phyloP scores from a whole-genome alignment of 495 filamentous ascomycete species.

The Annulohypoxylon moriforme region DNA sequence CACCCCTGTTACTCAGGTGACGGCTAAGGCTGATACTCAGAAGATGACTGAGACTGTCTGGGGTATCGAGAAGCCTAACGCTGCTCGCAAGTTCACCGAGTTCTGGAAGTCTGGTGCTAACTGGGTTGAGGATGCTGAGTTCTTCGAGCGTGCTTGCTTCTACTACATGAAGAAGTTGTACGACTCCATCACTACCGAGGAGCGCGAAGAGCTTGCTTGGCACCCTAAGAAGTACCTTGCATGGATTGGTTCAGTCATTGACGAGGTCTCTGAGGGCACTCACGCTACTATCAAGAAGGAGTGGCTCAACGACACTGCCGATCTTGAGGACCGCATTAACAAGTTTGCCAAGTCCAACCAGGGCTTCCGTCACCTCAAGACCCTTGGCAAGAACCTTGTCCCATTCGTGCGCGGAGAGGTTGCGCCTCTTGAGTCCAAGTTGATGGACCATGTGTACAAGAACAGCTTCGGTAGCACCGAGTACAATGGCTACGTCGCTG shows the following conservation, averaged over 20 bases:
- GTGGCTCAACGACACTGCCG: slow-evolving; percentile 51
- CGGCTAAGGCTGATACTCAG: slow-evolving; percentile 11
- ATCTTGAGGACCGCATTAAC: neutral
- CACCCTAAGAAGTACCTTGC: slow-evolving; percentile 35
- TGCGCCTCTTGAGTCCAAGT: slow-evolving; percentile 1
- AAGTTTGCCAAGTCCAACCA: slow-evolving; percentile 2
- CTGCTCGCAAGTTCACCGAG: slow-evolving; percentile 21
- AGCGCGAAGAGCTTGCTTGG: slow-evolving; percentile 24
- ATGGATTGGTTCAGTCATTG: neutral
- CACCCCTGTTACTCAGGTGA: slow-evolving; percentile 10
- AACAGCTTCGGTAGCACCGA: slow-evolving; percentile 12
- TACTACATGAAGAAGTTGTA: slow-evolving; percentile 39
- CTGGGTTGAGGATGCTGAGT: slow-evolving; percentile 2
- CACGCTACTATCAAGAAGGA: slow-evolving; percentile 46
- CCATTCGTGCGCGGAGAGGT: slow-evolving; percentile 4
- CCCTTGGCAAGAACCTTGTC: slow-evolving; percentile 4
- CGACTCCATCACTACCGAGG: slow-evolving; percentile 25
- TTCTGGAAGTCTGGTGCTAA: slow-evolving; percentile 14
- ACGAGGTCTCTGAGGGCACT: slow-evolving; percentile 1
- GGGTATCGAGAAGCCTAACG: slow-evolving; percentile 6
- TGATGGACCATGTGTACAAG: neutral
- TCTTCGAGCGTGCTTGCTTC: slow-evolving; percentile 25
- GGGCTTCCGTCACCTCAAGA: slow-evolving; percentile 8
- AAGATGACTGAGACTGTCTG: slow-evolving; percentile 22
- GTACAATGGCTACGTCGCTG: slow-evolving; percentile 7